Evolutionary conservation across 495 filamentous ascomycete species (phyloP).

Genomic region (Neurospora tetrasperma): DNA sequence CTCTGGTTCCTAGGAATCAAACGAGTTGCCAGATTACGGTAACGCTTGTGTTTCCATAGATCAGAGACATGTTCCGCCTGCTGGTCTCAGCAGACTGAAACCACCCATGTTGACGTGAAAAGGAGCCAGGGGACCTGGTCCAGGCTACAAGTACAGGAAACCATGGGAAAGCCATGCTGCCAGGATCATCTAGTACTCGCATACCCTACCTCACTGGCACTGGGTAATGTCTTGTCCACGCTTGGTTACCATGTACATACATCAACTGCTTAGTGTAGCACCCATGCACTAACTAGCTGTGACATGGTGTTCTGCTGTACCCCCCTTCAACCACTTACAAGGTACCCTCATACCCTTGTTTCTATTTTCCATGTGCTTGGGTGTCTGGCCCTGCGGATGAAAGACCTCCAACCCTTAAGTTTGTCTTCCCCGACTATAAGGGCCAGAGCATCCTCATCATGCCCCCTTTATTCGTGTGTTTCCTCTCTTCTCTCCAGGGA

Average conservation of each 20-base stretch:
- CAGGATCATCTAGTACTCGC: neutral
- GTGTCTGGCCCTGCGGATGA: neutral
- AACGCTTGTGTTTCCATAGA: neutral
- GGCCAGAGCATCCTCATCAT: neutral
- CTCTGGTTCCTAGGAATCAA: neutral
- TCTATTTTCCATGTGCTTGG: neutral
- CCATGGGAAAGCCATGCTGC: neutral
- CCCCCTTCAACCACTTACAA: neutral
- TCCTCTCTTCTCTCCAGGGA: neutral
- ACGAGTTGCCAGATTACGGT: neutral
- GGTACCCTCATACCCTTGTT: neutral
- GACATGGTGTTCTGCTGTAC: neutral
- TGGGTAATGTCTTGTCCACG: neutral
- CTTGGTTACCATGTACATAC: neutral
- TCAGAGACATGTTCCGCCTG: neutral
- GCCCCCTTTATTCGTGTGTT: neutral
- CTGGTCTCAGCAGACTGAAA: neutral
- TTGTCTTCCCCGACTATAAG: neutral
- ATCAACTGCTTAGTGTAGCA: neutral
- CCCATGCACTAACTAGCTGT: neutral
- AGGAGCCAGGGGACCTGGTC: neutral
- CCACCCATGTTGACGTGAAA: neutral
- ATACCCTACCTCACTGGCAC: neutral
- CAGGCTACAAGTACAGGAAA: neutral
- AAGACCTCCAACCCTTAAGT: neutral